Evolutionary conservation across 2,329 filamentous ascomycete species (phyloP).

Genomic region (Monosporascus sp.): DNA sequence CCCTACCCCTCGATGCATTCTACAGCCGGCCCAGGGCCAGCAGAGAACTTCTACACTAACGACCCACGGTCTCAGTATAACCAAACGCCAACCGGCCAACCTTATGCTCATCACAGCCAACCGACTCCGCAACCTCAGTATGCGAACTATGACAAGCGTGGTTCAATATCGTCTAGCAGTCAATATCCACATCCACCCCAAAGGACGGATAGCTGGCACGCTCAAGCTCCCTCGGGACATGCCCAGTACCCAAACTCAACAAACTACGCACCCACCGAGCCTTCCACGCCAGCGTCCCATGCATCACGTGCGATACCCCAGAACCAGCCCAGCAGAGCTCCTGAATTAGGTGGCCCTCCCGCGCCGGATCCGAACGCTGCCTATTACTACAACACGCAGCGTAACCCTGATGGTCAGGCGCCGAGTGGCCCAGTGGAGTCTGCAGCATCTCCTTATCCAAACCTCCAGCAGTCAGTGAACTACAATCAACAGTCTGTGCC

Average conservation of each 20-base stretch:
- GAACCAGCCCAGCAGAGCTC: slow-evolving; percentile 23
- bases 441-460: slow-evolving; percentile 48
- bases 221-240: slow-evolving; percentile 33
- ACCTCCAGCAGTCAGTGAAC: slow-evolving; percentile 42
- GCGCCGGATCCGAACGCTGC: slow-evolving; percentile 49
- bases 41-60: slow-evolving; percentile 79
- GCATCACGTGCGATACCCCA: slow-evolving; percentile 24
- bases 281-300: slow-evolving; percentile 22
- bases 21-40: slow-evolving; percentile 46
- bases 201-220: slow-evolving; percentile 48
- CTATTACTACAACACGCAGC: slow-evolving; percentile 50
- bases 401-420: slow-evolving; percentile 28
- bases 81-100: slow-evolving; percentile 45
- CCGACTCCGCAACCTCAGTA: slow-evolving; percentile 41
- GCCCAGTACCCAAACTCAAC: slow-evolving; percentile 32
- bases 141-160: slow-evolving; percentile 37
- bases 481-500: slow-evolving; percentile 40
- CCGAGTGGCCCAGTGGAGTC: slow-evolving; percentile 38
- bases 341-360: slow-evolving; percentile 27
- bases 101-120: slow-evolving; percentile 46
- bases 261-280: slow-evolving; percentile 29
- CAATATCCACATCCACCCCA: slow-evolving; percentile 44
- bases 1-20: slow-evolving; percentile 69
- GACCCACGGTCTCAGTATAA: slow-evolving; percentile 47
- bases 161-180: slow-evolving; percentile 33